Percentiles rank a stretch among this genome's conserved stretches.
Conservation (phyloP, 352 stramenopile genomes). For the Pythium vanterpoolii region DNA sequence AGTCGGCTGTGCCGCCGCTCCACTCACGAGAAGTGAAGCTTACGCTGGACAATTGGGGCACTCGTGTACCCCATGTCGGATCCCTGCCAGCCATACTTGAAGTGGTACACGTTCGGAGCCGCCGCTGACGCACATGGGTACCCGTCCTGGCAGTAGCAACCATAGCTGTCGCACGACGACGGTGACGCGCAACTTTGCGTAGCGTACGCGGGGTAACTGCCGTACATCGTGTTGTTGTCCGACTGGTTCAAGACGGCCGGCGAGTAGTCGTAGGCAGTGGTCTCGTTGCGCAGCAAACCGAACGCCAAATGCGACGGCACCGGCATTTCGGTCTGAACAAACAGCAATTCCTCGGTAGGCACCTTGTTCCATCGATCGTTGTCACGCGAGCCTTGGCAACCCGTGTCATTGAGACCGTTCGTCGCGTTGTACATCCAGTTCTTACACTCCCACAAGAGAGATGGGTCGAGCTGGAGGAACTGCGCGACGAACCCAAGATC, state of each 20-base stretch:
- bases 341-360: conserved; percentile 63
- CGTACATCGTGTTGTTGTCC: conserved; percentile 19
- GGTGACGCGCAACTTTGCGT: conserved; percentile 39
- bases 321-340: conserved; percentile 62
- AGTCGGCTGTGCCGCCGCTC: neutral
- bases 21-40: conserved; percentile 27
- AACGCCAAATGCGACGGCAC: conserved; percentile 62
- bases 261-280: conserved; percentile 41
- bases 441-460: conserved; percentile 80
- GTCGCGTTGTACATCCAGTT: conserved; percentile 66
- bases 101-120: conserved; percentile 70
- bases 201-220: conserved; percentile 35
- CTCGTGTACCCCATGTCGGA: conserved; percentile 37
- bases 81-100: conserved; percentile 81
- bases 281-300: conserved; percentile 48
- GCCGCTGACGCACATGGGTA: conserved; percentile 39
- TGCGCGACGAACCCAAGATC: conserved; percentile 80
- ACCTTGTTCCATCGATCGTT: conserved; percentile 69
- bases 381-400: conserved; percentile 40
- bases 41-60: conserved; percentile 22
- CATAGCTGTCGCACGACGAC: conserved; percentile 69
- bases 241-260: conserved; percentile 11
- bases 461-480: conserved; percentile 75
- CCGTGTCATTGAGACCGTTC: conserved; percentile 49
- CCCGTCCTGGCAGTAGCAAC: conserved; percentile 42